Conservation (phyloP, 495 filamentous ascomycete species). For the Aspergillus sclerotiicarbonarius region DNA sequence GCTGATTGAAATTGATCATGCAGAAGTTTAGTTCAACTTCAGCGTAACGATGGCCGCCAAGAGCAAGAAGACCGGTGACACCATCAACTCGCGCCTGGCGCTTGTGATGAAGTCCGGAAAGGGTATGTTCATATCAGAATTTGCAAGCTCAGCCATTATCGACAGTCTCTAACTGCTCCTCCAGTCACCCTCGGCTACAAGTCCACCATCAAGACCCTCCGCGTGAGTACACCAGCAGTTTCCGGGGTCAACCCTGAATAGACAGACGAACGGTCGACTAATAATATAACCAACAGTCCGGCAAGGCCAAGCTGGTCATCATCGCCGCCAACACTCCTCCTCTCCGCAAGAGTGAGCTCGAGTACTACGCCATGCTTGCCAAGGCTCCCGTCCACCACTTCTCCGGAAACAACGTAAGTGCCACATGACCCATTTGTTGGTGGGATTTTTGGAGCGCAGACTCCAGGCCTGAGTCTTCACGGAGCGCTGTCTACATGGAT, state of each 20-base stretch:
- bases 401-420: conserved; percentile 94
- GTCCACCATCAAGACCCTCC: conserved; percentile 92
- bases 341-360: conserved; percentile 91
- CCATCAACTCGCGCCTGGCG: conserved; percentile 83
- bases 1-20: conserved; percentile 7
- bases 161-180: conserved; percentile 9
- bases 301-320: conserved; percentile 64
- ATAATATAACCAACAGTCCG: conserved; percentile 23
- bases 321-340: conserved; percentile 95
- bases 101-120: conserved; percentile 97
- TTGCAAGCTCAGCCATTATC: background rate
- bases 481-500: background rate
- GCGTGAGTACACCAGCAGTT: conserved; percentile 43
- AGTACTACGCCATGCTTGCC: conserved; percentile 87
- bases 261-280: conserved; percentile 6
- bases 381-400: conserved; percentile 97
- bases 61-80: conserved; percentile 91
- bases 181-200: conserved; percentile 86
- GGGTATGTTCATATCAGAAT: conserved; percentile 44
- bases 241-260: background rate
- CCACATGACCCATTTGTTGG: background rate
- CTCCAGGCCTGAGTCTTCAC: background rate
- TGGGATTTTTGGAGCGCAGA: background rate
- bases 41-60: conserved; percentile 82
- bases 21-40: conserved; percentile 20